Evolutionary conservation across 2,329 filamentous ascomycete genomes (phyloP), one percentile per base, ranked within the genome.

Genomic region (Aspergillus sergii): DNA sequence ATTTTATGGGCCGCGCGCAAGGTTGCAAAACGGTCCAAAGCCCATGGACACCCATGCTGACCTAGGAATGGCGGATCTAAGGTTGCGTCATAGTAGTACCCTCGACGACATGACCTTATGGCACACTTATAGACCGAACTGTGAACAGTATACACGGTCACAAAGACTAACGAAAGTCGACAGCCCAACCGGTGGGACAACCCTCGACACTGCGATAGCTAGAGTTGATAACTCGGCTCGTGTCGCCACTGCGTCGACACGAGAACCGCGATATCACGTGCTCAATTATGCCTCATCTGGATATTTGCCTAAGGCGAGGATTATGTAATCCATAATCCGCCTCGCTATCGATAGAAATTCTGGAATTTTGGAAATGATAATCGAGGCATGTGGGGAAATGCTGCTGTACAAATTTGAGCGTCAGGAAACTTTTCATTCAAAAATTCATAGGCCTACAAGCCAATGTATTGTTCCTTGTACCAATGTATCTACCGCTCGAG

Each of bases 1-100:
- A 90, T 78, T 97, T 97, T 66, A 96, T 96, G 23, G 95, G 96
- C 43, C 95, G 91, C 55, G 95, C 95, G 76, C 93, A 97, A 53
- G 95, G 95, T 80, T 97, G 92, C 68, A 98, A 85, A 58, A 99
- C 93, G 67, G 92, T 94, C 95, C 95, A 99, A 68, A 99, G 92
- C 68, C 94, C 94, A 75, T 94, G 97, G 68, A 99, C 95, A 89
- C 95, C 95, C 95, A 99, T 99, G 59, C 50, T 68, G 63, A 64
- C 60, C 64, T 45, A 64, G 59, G 41, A 21, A 30, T 55, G 23
- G 36, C 26, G 57, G 36, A 57, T 59, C 46, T 63, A 50, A 34
- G 46, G 21, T 45, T 58, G 54, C 54, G 36, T 41, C 39, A 30
- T 54, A 51, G 30, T 59, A 54, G 23, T 14, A 28, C 59, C 54